Base-by-base conservation (phyloP, 73 alveolate species). In the Urostyla sp. region DNA sequence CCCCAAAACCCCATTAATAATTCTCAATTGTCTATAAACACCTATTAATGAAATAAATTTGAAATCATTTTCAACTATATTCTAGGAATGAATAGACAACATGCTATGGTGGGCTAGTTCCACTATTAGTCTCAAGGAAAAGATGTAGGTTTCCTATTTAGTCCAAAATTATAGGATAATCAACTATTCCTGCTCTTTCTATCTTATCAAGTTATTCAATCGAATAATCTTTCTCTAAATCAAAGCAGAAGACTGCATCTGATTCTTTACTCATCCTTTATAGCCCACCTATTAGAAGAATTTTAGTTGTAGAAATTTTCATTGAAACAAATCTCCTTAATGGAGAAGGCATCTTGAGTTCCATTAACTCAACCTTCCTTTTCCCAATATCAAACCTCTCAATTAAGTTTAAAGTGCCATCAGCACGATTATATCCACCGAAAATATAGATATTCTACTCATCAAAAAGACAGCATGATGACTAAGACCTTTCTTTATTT, bases 71-170 rank as follows among this genome's bases (percentile, higher is more conserved):
- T 69, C 83, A 69, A 34, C 83, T 69, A 28, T 69, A 73, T 35
- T 53, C 75, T 15, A 73, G 34, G 60, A 82, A 82, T 4, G 91
- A 82, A 44, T 82, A 82, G 69, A 30, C 38, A 30, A 82, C 86
- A 87, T 95, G 98, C 55, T 67, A 73, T 23, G 97, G 99, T 43
- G 99, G 99, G 37, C 96, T 75, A 28, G 99, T 95, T n/a, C 99
- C 99, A 76, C 87, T 78, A 66, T 94, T 92, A 57, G 91, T 91
- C 80, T 95, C 99, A 55, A 93, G 57, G 57, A 91, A 95, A 50
- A 95, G 66, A 86, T 95, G 99, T 74, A 95, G 52, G 60, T 90
- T 88, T 10, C 98, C 99, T 45, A 93, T 92, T 57, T 82, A 79
- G 83, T 95, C 99, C 21, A 93, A 81, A 46, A 91, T 73, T 10